Base-by-base conservation (phyloP, 2,329 filamentous ascomycete species). In the Pyrenophora tritici-repentis region DNA sequence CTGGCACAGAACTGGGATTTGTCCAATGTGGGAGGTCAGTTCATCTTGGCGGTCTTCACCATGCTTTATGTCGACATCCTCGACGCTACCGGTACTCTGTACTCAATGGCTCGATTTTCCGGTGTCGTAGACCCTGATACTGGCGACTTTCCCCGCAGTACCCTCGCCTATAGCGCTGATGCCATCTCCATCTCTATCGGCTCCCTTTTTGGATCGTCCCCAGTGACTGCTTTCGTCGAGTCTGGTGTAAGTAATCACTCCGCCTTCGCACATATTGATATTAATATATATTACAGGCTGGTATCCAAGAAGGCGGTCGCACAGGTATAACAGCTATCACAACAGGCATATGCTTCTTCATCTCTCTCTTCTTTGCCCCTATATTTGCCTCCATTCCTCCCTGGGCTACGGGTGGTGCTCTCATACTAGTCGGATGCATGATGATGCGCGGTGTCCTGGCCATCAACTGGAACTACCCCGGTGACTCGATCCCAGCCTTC, bases 41-140 rank as follows among this genome's bases (percentile, higher is more conserved):
- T 95, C 65, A 88, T 86, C 17, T 79, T 94, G 39, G 91, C 91
- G 0, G 84, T 95, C 56, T 86, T 95, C 72, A 95, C 91, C 4
- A 95, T 96, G 76, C 80, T 95, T 22, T 95, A 95, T 65, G 90
- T 95, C 60, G 91, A 95, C 67, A 93, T 96, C 50, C 83, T 96
- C 37, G 91, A 95, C 73, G 66, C 65, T 56, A 95, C 91, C 0
- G 91, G 90, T 60, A 95, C 90, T 0, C 77, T 95, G 49, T 96
- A 95, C 76, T 89, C 89, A 17, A 95, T 96, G 90, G 91, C 91
- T 17, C 86, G 87, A 18, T 94, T 93, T 72, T 88, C 87, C 58
- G 85, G 89, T 36, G 84, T 90, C 49, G 86, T 95, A 66, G 89
- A 96, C 61, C 87, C 90, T 58, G 81, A 84, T 35, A 94, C 90